Percentiles rank a stretch among this genome's conserved stretches.
Conservation (phyloP, 192 early-diverging fungal species). For the Haplosporangium gracile region DNA sequence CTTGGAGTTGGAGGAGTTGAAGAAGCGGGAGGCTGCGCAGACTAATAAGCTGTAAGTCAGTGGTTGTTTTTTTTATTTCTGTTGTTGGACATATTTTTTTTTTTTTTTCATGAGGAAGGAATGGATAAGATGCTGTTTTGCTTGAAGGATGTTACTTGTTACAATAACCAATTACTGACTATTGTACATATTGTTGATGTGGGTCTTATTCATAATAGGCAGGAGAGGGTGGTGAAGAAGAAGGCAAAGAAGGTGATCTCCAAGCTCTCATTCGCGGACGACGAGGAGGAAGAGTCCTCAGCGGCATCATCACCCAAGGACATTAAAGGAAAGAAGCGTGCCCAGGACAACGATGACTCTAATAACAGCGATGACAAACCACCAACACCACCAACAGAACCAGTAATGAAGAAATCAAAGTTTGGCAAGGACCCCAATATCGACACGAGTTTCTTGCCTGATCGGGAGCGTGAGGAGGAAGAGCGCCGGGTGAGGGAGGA, state of each 20-base stretch:
- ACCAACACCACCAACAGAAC: conserved; percentile 18
- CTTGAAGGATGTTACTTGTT: not conserved
- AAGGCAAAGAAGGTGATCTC: conserved; percentile 71
- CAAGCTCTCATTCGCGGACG: conserved; percentile 83
- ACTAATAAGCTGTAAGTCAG: conserved; percentile 58
- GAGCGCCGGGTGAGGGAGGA: conserved; percentile 81
- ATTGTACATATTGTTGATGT: not conserved
- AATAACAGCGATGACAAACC: conserved; percentile 39
- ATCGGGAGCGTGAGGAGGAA: conserved; percentile 85
- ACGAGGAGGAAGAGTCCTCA: conserved; percentile 67
- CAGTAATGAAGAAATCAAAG: conserved; percentile 60
- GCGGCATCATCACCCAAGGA: conserved; percentile 19
- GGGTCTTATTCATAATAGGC: conserved; percentile 30
- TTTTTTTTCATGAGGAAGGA: too few relatives aligned
- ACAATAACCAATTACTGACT: too few relatives aligned
- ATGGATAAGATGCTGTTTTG: not conserved
- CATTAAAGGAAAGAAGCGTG: conserved; percentile 9
- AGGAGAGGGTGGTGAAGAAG: conserved; percentile 72
- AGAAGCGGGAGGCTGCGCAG: conserved; percentile 78
- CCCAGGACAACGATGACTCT: conserved; percentile 10
- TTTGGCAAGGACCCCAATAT: conserved; percentile 88
- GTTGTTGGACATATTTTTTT: not conserved
- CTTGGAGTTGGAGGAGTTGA: conserved; percentile 85
- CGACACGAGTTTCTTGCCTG: conserved; percentile 94
- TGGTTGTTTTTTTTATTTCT: not conserved